Conservation (phyloP, 352 stramenopile genomes). For the Saprolegnia diclina region DNA sequence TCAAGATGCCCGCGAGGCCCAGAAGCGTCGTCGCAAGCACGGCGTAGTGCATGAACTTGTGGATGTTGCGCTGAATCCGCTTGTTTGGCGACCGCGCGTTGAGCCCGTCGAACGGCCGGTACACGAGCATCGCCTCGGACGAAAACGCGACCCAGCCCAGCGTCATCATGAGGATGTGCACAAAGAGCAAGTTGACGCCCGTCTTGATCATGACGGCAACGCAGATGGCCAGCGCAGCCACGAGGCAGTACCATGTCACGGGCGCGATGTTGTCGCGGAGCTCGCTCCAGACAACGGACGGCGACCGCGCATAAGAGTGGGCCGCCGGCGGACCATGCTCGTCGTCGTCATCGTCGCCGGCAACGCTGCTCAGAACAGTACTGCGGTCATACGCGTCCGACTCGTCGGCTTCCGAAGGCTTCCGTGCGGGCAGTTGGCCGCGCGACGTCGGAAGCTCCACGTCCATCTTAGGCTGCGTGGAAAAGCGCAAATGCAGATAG, state of each 20-base stretch:
- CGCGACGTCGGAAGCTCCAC: slow-evolving; percentile 19
- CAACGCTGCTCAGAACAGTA: not conserved
- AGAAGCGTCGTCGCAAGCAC: not conserved
- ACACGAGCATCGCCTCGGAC: slow-evolving; percentile 23
- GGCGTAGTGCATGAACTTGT: slow-evolving; percentile 20
- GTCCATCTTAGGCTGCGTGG: slow-evolving; percentile 15
- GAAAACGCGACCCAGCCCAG: slow-evolving; percentile 23
- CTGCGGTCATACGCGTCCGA: slow-evolving; percentile 1
- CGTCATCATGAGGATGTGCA: slow-evolving; percentile 18
- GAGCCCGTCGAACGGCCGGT: slow-evolving; percentile 16
- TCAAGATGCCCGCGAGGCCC: slow-evolving; percentile 17
- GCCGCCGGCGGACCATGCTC: not conserved
- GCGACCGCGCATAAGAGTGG: not conserved
- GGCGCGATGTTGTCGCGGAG: slow-evolving; percentile 18
- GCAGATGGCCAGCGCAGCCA: slow-evolving; percentile 5
- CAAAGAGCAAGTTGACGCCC: slow-evolving; percentile 17
- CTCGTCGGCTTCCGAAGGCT: slow-evolving; percentile 8
- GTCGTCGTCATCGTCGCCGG: slow-evolving; percentile 14
- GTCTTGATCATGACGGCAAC: slow-evolving; percentile 8
- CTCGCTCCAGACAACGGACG: slow-evolving; percentile 14
- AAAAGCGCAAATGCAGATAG: slow-evolving; percentile 6
- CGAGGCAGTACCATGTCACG: slow-evolving; percentile 7
- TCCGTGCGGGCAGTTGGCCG: slow-evolving; percentile 18
- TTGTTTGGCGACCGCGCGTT: slow-evolving; percentile 23
- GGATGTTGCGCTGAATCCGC: slow-evolving; percentile 26